Percentiles rank a stretch among this genome's conserved stretches.
phyloP scores from a whole-genome alignment of 129 eudicot species.

The Erigeron canadensis region DNA sequence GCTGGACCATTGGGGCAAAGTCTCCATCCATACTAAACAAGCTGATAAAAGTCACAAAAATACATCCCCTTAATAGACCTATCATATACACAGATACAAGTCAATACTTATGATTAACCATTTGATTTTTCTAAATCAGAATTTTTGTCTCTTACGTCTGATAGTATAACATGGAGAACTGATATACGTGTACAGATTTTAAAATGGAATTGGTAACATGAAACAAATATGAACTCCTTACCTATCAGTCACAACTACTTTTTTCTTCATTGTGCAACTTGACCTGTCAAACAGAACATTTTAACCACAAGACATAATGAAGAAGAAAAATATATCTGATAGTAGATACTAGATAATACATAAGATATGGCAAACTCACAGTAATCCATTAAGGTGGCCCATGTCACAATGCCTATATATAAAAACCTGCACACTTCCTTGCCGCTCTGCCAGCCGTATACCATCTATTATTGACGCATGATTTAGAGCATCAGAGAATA shows the following conservation, averaged over 20 bases:
- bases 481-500: slow-evolving; percentile 90
- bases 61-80: slow-evolving; percentile 34
- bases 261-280: slow-evolving; percentile 67
- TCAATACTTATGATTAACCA: slow-evolving; percentile 23
- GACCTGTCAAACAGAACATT: slow-evolving; percentile 49
- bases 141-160: neutral
- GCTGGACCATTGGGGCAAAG: slow-evolving; percentile 92
- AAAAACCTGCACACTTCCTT: slow-evolving; percentile 54
- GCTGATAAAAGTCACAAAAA: slow-evolving; percentile 58
- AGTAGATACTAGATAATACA: neutral
- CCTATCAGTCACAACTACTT: slow-evolving; percentile 94
- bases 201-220: neutral
- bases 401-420: slow-evolving; percentile 89
- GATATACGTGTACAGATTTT: neutral
- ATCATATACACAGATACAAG: slow-evolving; percentile 24
- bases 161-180: neutral
- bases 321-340: neutral
- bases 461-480: slow-evolving; percentile 99
- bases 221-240: slow-evolving; percentile 29
- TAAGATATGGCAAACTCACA: slow-evolving; percentile 53
- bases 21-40: slow-evolving; percentile 99
- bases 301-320: slow-evolving; percentile 12
- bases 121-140: neutral
- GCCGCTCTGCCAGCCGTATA: slow-evolving; percentile 83
- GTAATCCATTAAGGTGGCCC: slow-evolving; percentile 70